phyloP scores from a whole-genome alignment of 805 yeast species.

The Ogataea thermomethanolica region DNA sequence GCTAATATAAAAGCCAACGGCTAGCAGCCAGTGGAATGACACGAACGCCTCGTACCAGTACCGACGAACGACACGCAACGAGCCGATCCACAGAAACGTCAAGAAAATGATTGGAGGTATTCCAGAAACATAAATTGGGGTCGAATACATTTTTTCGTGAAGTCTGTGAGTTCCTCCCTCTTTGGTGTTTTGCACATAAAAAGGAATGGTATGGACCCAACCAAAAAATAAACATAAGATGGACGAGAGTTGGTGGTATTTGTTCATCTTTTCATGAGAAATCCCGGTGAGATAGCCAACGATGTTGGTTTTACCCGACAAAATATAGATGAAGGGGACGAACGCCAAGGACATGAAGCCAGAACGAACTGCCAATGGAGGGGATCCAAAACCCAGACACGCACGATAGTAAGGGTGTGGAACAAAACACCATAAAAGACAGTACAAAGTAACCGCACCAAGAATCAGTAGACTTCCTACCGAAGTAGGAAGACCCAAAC shows the following conservation, averaged over 20 bases:
- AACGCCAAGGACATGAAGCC: constrained; percentile 50
- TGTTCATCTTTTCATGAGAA: constrained; percentile 52
- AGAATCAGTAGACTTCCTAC: constrained; percentile 36
- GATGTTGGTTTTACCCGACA: constrained; percentile 52
- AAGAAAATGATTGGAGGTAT: constrained; percentile 47
- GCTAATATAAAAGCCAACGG: constrained; percentile 45
- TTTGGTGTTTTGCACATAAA: constrained; percentile 38
- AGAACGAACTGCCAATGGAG: constrained; percentile 54
- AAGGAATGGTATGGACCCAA: constrained; percentile 50
- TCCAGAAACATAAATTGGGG: constrained; percentile 37
- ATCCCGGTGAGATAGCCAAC: constrained; percentile 49
- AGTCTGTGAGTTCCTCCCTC: constrained; percentile 48
- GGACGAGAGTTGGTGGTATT: constrained; percentile 48
- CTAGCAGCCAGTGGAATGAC: constrained; percentile 53
- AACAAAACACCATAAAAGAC: constrained; percentile 32
- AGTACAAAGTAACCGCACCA: constrained; percentile 33
- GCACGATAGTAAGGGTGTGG: constrained; percentile 52
- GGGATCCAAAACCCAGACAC: constrained; percentile 54
- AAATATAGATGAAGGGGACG: constrained; percentile 46
- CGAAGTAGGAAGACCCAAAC: constrained; percentile 38
- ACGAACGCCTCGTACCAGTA: constrained; percentile 45
- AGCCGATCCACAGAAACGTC: constrained; percentile 40
- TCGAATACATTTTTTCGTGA: constrained; percentile 21
- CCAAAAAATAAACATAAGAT: constrained; percentile 41
- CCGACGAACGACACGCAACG: constrained; percentile 40